Conservation (phyloP, 179 eudicot species). For the Camellia oleifera region DNA sequence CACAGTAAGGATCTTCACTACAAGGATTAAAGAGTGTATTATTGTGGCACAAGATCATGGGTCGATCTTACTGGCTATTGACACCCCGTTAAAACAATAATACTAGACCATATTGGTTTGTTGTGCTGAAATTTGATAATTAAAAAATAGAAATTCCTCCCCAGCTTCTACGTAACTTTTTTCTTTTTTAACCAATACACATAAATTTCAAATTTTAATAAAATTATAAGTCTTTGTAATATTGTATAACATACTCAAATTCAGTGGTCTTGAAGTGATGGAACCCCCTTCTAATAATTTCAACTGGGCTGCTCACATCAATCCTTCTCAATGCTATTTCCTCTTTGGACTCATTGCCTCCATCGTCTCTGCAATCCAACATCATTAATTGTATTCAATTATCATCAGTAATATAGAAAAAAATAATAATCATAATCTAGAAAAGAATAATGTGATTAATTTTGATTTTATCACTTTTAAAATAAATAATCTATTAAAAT, state of each 20-base stretch:
- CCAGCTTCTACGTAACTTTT: not conserved
- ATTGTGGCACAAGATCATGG: no score
- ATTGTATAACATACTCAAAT: constrained; percentile 14
- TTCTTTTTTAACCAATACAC: no score
- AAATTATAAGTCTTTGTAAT: not conserved
- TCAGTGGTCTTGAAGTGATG: constrained; percentile 11
- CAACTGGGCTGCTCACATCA: not conserved
- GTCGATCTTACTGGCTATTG: no score
- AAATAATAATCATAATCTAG: not conserved
- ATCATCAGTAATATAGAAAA: not conserved
- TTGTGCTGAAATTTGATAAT: no score
- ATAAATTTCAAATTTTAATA: not conserved
- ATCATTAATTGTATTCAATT: not conserved
- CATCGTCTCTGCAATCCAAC: not conserved
- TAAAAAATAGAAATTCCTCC: no score
- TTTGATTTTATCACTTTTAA: no score
- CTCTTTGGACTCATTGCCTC: not conserved
- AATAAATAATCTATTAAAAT: no score
- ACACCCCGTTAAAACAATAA: no score
- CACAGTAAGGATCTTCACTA: no score
- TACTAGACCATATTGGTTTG: no score
- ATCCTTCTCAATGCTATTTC: not conserved
- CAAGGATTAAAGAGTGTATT: no score
- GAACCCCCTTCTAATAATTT: constrained; percentile 9
- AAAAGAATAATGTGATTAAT: no score